Evolutionary conservation across 192 early-diverging fungal species (phyloP), one percentile per base, ranked within the genome.

Genomic region (Linnemannia hyalina): DNA sequence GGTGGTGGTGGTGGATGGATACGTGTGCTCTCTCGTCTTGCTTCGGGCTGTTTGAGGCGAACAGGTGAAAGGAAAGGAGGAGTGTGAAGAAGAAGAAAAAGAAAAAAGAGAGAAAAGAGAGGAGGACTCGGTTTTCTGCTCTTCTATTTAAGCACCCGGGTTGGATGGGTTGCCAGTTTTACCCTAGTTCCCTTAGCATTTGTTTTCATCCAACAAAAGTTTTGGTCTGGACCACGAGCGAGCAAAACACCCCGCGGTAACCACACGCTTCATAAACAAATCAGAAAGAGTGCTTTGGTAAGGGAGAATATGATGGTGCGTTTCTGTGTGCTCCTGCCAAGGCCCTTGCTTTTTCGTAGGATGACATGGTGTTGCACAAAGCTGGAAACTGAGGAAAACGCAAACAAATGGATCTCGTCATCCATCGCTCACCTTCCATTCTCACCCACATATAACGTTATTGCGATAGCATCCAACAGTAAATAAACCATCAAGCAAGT

Each of bases 21-120:
- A 54, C 32, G 35, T 70, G 35, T 70, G 41, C 46, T 77, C 76
- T 65, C 46, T 77, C 76, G 68, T 54, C 32, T 68, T 77, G 57
- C 38, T 76, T 44, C 26, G 68, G 77, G 54, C 38, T 47, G 47
- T 35, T 49, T 42, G 26, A 44, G 52, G 77, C 8, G 47, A 65
- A 76, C 23, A 63, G 47, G 42, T 49, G 54, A 26, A 79, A 26
- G 40, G 60, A 35, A 49, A 49, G 63, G 73, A 75, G 73, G 38
- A 57, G 38, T 40, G 35, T 35, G 29, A 29, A 52, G 52, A 35
- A 29, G 74, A 36, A 22, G 20, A 69, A 26, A 70, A 60, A 70
- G n/a, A 79, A 11, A 44, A 29, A 73, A 54, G 63, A 70, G 44
- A 78, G 22, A 78, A 44, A 26, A 29, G 38, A 69, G 13, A 47